Base-by-base conservation (phyloP, 192 early-diverging fungal genomes). In the Gigaspora rosea region DNA sequence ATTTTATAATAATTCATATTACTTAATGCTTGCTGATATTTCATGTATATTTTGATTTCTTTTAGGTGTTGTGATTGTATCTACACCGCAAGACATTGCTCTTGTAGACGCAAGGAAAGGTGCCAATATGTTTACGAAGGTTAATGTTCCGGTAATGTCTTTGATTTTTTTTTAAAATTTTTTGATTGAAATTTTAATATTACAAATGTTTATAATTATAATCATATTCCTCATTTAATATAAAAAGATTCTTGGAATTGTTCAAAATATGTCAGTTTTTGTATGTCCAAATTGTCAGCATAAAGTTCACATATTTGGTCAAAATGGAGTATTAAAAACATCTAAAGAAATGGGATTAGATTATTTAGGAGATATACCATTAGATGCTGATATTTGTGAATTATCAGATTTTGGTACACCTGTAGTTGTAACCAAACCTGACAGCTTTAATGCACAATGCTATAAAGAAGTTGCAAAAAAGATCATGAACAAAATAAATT, bases 1-100 rank as follows among this genome's bases (percentile, higher is more conserved):
- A 18, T 11, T 27, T 3, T 2, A 32, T 20, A 22, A 2, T 15
- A 27, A 8, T 18, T 56, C 9, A 18, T 18, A 56, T 56, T 56
- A 56, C 0, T 56, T 56, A 18, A 1, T 18, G 12, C 9, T 56
- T 56, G 4, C 12, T 56, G 18, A 56, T 56, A 5, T 56, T 56
- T 18, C 10, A 56, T 56, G 12, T 18, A 5, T 56, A 56, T 61
- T 27, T 22, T 61, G 15, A 61, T 61, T 0, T 61, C 3, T 27
- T 61, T 50, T 76, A 79, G 93, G 94, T 20, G 92, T 92, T 15
- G 88, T 97, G 8, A 92, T 97, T 78, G 90, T 97, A 5, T 94
- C 94, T 3, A 97, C 95, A 0, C 95, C 95, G 49, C 95, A 97
- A 79, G 95, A 97, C 79, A 87, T 97, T 79, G 93, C 95, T 2